Percentiles rank a stretch among this genome's conserved stretches.
Conservation (phyloP, 441 rosid genomes). For the Pelargonium cotyledonis region DNA sequence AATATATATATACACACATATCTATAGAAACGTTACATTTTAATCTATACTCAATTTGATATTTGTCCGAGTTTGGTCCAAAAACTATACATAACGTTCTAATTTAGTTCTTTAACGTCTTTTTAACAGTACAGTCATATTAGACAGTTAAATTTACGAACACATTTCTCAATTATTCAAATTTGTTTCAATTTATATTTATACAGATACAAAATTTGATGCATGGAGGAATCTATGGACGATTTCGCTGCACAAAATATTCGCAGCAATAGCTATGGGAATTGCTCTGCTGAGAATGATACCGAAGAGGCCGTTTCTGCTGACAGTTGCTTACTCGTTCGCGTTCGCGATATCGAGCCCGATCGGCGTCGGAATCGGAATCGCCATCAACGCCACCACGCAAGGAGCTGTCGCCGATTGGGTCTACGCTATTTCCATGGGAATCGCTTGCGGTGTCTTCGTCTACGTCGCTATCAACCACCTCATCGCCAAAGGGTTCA, state of each 20-base stretch:
- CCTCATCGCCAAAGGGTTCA: conserved; percentile 57
- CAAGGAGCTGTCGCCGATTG: conserved; percentile 49
- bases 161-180: too few relatives aligned
- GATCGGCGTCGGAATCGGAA: conserved; percentile 64
- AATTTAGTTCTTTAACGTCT: too few relatives aligned
- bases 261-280: conserved; percentile 67
- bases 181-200: too few relatives aligned
- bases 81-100: too few relatives aligned
- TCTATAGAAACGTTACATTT: too few relatives aligned
- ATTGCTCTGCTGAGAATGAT: conserved; percentile 55
- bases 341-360: conserved; percentile 67
- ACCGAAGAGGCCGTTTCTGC: conserved; percentile 53
- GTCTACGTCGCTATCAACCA: conserved; percentile 61
- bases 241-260: conserved; percentile 55
- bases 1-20: conserved; percentile 1
- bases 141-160: too few relatives aligned
- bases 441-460: conserved; percentile 59
- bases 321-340: conserved; percentile 43
- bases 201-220: conserved; percentile 32
- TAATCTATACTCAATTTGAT: too few relatives aligned
- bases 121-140: too few relatives aligned
- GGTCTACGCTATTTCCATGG: conserved; percentile 58
- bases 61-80: too few relatives aligned
- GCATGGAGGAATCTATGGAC: conserved; percentile 75
- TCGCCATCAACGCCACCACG: conserved; percentile 55